A percentile compares a stretch with the other conserved stretches of the same genome.
These are phyloP conservation scores for Peronospora destructor DNA, from an alignment of 352 stramenopile genomes.

Conservation along the genomic window DNA sequence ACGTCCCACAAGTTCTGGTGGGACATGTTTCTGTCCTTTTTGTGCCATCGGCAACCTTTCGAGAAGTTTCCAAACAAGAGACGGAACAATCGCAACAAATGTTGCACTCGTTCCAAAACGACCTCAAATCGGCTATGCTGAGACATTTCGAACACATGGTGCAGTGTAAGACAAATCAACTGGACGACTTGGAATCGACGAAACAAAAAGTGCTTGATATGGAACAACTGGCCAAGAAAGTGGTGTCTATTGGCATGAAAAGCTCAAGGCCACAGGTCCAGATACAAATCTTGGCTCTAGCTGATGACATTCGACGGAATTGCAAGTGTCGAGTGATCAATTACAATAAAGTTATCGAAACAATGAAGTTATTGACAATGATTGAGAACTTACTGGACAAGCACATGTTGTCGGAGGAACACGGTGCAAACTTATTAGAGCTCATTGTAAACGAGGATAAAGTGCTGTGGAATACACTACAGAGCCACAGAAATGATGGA, in stretches of 20 bases:
- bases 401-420: slow-evolving; percentile 51
- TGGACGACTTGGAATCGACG: slow-evolving; percentile 1
- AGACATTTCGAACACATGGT: too few species aligned
- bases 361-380: slow-evolving; percentile 44
- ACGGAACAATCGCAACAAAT: not conserved
- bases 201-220: slow-evolving; percentile 27
- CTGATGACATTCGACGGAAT: slow-evolving; percentile 21
- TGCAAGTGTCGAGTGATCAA: slow-evolving; percentile 2
- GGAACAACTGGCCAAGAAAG: slow-evolving; percentile 47
- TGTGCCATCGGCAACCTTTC: not conserved
- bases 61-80: not conserved
- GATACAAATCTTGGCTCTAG: slow-evolving; percentile 37
- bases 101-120: too few species aligned
- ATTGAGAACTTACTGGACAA: slow-evolving; percentile 54
- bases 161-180: too few species aligned
- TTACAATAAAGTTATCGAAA: slow-evolving; percentile 15
- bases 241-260: slow-evolving; percentile 42
- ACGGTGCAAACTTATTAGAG: slow-evolving; percentile 37
- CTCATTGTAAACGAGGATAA: slow-evolving; percentile 45
- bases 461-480: slow-evolving; percentile 45
- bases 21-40: slow-evolving; percentile 27
- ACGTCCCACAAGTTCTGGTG: slow-evolving; percentile 37
- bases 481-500: slow-evolving; percentile 41
- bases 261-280: slow-evolving; percentile 55
- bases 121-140: too few species aligned